These are phyloP conservation scores for Apiospora aurea DNA, from an alignment of 2,329 filamentous ascomycete species.

Conservation along the genomic window DNA sequence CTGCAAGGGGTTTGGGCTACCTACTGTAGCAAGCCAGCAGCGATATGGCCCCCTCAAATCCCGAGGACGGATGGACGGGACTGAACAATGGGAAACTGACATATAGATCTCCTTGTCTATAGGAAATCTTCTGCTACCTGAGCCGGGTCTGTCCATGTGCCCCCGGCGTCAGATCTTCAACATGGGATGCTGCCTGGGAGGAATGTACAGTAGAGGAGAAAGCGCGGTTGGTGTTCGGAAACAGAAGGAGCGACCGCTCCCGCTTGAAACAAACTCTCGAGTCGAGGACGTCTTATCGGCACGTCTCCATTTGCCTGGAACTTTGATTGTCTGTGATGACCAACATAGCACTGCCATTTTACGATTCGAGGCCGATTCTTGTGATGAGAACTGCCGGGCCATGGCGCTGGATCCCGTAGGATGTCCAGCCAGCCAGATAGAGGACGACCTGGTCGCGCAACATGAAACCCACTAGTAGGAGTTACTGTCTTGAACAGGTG, in stretches of 20 bases:
- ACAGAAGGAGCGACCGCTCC: conserved; percentile 9
- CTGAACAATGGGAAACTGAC: neutral
- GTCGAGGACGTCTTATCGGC: neutral
- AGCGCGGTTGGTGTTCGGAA: neutral
- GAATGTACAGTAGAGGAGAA: neutral
- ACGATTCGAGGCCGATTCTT: neutral
- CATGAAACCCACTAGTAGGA: conserved; percentile 14
- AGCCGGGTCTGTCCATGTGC: neutral
- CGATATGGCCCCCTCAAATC: neutral
- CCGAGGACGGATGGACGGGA: neutral
- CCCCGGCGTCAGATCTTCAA: conserved; percentile 11
- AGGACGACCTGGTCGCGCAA: conserved; percentile 2
- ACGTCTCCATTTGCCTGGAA: neutral
- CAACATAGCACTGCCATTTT: neutral
- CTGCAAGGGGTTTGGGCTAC: neutral
- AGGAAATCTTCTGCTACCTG: neutral
- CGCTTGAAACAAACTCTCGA: conserved; percentile 8
- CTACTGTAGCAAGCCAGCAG: neutral
- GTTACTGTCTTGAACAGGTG: conserved; percentile 8
- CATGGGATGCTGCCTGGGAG: neutral
- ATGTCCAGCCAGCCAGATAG: neutral
- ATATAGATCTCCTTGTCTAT: conserved; percentile 17
- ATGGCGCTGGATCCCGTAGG: neutral
- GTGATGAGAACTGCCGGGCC: neutral
- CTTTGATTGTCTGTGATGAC: conserved; percentile 5